Conservation (phyloP, 1,284 basidiomycete genomes). For the Boletus smithii region DNA sequence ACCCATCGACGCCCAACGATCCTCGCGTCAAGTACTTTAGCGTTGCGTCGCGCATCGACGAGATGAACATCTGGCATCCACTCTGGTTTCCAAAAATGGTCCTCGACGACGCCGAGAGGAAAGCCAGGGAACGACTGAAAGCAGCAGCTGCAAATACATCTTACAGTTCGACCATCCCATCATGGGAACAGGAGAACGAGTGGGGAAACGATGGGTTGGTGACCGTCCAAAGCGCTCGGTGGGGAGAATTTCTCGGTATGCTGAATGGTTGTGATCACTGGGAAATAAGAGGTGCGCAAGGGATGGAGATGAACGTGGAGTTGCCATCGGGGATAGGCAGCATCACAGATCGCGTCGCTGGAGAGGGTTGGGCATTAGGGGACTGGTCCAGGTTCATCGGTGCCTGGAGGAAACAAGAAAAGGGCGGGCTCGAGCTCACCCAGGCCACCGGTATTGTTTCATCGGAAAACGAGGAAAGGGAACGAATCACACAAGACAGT, state of each 20-base stretch:
- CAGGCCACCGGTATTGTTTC: slow-evolving; percentile 12
- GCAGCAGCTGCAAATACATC: slow-evolving; percentile 21
- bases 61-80: slow-evolving; percentile 86
- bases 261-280: slow-evolving; percentile 95
- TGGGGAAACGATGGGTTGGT: slow-evolving; percentile 97
- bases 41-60: slow-evolving; percentile 75
- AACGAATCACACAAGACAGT: slow-evolving; percentile 33
- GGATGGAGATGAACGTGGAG: slow-evolving; percentile 63
- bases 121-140: slow-evolving; percentile 41
- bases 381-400: slow-evolving; percentile 62
- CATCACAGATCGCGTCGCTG: slow-evolving; percentile 25
- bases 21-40: slow-evolving; percentile 89
- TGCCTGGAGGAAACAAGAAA: slow-evolving; percentile 56
- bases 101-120: slow-evolving; percentile 75
- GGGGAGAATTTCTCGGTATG: slow-evolving; percentile 91
- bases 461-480: slow-evolving; percentile 13
- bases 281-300: slow-evolving; percentile 85
- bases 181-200: slow-evolving; percentile 49
- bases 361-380: slow-evolving; percentile 54
- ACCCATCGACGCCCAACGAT: slow-evolving; percentile 86
- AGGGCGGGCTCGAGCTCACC: slow-evolving; percentile 25
- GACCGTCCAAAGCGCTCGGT: slow-evolving; percentile 82
- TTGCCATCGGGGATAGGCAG: slow-evolving; percentile 43
- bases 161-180: slow-evolving; percentile 9
- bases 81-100: slow-evolving; percentile 97